Conservation (phyloP, 164 flowering plant genomes). For the Stephania yunnanensis region DNA sequence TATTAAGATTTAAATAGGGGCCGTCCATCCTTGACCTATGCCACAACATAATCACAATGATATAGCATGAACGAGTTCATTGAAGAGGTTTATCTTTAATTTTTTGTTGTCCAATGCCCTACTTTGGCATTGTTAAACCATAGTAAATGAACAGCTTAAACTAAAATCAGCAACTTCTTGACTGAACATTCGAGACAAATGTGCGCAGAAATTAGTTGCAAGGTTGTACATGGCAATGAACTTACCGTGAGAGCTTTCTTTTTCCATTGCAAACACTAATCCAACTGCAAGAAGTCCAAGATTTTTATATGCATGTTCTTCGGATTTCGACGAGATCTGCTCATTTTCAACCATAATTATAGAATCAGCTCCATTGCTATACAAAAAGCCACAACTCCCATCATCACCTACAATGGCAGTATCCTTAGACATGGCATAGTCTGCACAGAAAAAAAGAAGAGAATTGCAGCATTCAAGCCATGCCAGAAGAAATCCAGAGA, state of each 20-base stretch:
- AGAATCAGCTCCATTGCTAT: conserved; percentile 23
- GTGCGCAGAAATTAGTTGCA: not conserved
- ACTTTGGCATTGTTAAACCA: not conserved
- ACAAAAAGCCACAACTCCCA: conserved; percentile 35
- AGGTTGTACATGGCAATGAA: not conserved
- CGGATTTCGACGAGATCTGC: not conserved
- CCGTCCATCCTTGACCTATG: not conserved
- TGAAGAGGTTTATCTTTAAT: not conserved
- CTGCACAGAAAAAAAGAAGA: conserved; percentile 8
- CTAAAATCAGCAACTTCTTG: not conserved
- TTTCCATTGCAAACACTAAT: conserved; percentile 59
- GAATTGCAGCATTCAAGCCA: not conserved
- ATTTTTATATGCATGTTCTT: not conserved
- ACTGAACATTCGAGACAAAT: not conserved
- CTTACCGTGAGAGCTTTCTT: conserved; percentile 39
- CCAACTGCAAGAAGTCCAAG: conserved; percentile 37
- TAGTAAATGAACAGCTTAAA: not conserved
- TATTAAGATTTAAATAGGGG: no score
- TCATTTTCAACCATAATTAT: conserved; percentile 9
- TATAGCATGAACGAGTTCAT: not conserved
- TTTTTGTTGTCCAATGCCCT: not conserved
- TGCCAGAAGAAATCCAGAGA: not conserved
- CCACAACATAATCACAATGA: not conserved
- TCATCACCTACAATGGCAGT: conserved; percentile 47
- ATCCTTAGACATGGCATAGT: conserved; percentile 16